phyloP scores from a whole-genome alignment of 1,284 basidiomycete genomes.

The Schizophyllum commune region DNA sequence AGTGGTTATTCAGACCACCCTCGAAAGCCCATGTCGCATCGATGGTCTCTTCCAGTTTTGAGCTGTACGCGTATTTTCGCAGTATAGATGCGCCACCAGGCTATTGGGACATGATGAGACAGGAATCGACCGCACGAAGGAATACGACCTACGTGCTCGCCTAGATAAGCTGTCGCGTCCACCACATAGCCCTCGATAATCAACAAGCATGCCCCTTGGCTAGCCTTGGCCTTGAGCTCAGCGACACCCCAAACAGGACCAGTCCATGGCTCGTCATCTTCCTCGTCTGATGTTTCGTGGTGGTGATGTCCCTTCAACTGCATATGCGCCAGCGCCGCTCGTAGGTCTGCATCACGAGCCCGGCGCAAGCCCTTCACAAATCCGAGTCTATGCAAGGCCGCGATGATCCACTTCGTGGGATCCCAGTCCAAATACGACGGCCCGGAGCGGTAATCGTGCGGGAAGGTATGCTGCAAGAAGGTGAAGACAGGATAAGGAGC shows the following conservation, averaged over 20 bases:
- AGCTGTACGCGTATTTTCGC: conserved; percentile 35
- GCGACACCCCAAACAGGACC: conserved; percentile 34
- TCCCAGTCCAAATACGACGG: conserved; percentile 64
- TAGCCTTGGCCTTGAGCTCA: conserved; percentile 28
- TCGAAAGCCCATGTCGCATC: conserved; percentile 62
- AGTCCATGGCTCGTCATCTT: conserved; percentile 23
- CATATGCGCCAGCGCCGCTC: conserved; percentile 50
- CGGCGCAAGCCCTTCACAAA: conserved; percentile 42
- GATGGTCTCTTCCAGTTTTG: conserved; percentile 10
- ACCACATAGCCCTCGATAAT: conserved; percentile 57
- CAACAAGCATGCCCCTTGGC: conserved; percentile 38
- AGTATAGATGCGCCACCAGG: conserved; percentile 47
- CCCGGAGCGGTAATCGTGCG: conserved; percentile 66
- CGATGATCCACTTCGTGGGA: conserved; percentile 76
- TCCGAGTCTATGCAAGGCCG: conserved; percentile 45
- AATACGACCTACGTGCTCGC: conserved; percentile 48
- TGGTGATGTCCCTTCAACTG: conserved; percentile 33
- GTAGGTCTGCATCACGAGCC: conserved; percentile 53
- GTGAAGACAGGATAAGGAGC: background rate
- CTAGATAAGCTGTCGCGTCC: conserved; percentile 56
- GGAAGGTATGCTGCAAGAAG: conserved; percentile 60
- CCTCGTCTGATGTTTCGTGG: conserved; percentile 12
- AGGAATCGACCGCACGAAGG: background rate
- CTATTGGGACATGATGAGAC: conserved; percentile 20
- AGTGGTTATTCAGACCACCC: conserved; percentile 69